Percentiles rank a stretch among this genome's conserved stretches.
Evolutionary conservation across 345 rosid species (phyloP).

Genomic region (Leavenworthia alabamica): DNA sequence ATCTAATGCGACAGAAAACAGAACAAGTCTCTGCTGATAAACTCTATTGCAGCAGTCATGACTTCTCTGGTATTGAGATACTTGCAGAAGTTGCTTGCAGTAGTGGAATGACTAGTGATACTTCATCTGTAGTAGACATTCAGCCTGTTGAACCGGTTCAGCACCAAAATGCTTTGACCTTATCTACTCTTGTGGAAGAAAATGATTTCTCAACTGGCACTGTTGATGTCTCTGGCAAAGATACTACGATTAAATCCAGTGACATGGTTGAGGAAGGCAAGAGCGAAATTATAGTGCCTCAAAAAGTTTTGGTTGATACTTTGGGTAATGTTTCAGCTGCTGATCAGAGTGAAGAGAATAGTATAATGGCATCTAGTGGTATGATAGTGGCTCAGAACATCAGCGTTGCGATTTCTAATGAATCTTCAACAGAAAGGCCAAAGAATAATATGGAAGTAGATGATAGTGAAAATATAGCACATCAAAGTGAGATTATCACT

Average conservation of each 20-base stretch:
- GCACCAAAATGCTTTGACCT: not conserved
- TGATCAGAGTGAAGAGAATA: not conserved
- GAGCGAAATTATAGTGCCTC: not conserved
- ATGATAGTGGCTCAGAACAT: not conserved
- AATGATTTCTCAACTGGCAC: slow-evolving; percentile 16
- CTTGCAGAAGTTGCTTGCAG: slow-evolving; percentile 59
- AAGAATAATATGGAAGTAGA: not conserved
- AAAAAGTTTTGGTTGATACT: not conserved
- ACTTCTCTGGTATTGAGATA: slow-evolving; percentile 60
- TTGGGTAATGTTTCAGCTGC: too few relatives aligned
- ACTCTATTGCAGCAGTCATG: slow-evolving; percentile 28
- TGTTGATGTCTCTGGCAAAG: slow-evolving; percentile 17
- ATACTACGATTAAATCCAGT: slow-evolving; percentile 4
- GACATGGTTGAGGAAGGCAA: slow-evolving; percentile 8
- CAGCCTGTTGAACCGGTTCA: slow-evolving; percentile 4
- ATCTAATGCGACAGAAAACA: slow-evolving; percentile 8
- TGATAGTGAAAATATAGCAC: slow-evolving; percentile 27
- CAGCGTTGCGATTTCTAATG: slow-evolving; percentile 15
- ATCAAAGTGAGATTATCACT: slow-evolving; percentile 3
- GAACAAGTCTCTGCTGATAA: slow-evolving; percentile 10
- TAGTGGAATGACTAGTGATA: slow-evolving; percentile 28
- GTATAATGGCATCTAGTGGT: slow-evolving; percentile 3
- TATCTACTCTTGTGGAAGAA: slow-evolving; percentile 7
- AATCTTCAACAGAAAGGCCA: slow-evolving; percentile 21
- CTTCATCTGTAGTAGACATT: slow-evolving; percentile 7